phyloP scores from a whole-genome alignment of 805 yeast species.

The Hanseniaspora hatyaiensis region DNA sequence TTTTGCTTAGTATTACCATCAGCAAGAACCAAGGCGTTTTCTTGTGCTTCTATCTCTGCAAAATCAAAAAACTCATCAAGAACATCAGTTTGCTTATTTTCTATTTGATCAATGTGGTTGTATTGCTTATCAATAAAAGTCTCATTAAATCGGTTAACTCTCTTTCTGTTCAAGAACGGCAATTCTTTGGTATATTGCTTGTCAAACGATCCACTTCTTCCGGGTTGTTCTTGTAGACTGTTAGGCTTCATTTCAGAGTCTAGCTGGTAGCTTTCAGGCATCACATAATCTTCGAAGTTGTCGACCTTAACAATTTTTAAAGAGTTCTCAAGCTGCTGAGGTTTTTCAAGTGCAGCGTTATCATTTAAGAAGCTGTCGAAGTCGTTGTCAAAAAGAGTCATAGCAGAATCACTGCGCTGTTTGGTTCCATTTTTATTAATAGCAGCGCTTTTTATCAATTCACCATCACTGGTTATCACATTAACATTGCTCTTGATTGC shows the following conservation, averaged over 20 bases:
- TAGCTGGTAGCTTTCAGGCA: conserved; percentile 10
- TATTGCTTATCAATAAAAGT: conserved; percentile 66
- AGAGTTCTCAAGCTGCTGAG: neutral
- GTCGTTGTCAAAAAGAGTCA: neutral
- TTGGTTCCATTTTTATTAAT: too few relatives aligned
- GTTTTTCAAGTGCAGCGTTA: too few relatives aligned
- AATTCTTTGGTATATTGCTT: conserved; percentile 30
- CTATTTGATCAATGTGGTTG: conserved; percentile 27
- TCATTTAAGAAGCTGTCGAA: too few relatives aligned
- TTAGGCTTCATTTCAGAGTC: conserved; percentile 10
- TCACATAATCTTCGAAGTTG: conserved; percentile 3
- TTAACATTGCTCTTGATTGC: conserved; percentile 28
- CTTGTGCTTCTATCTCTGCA: conserved; percentile 22
- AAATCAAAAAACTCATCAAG: conserved; percentile 35
- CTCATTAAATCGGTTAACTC: conserved; percentile 62
- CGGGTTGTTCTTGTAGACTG: conserved; percentile 13
- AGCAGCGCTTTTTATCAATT: conserved; percentile 23
- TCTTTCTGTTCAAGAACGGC: conserved; percentile 53
- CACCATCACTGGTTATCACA: conserved; percentile 20
- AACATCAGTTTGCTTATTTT: conserved; percentile 27
- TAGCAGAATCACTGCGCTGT: conserved; percentile 17
- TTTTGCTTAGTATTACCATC: conserved; percentile 20
- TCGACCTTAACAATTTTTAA: conserved; percentile 10
- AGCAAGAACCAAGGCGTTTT: conserved; percentile 20
- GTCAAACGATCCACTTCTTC: conserved; percentile 23